Conservation (phyloP, 768 basidiomycete genomes). For the Tricholoma flavovirens region DNA sequence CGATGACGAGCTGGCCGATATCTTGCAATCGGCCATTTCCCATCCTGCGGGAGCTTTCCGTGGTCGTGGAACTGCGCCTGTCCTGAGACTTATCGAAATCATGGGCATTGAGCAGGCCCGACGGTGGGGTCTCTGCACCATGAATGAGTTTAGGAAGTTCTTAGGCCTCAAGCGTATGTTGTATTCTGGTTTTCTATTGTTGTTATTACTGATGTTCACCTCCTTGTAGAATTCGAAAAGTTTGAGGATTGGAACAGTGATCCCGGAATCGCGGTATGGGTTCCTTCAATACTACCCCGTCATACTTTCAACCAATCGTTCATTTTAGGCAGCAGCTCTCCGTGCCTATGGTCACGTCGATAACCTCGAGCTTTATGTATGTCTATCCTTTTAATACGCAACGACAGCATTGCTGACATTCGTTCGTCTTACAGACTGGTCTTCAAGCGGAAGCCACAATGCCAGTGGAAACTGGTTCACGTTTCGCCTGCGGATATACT, state of each 20-base stretch:
- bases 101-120: conserved; percentile 51
- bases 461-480: conserved; percentile 23
- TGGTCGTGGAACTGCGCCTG: conserved; percentile 41
- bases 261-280: conserved; percentile 35
- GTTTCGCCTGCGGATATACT: conserved; percentile 25
- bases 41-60: conserved; percentile 41
- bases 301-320: not conserved
- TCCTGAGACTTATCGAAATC: conserved; percentile 47
- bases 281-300: not conserved
- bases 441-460: conserved; percentile 29
- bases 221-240: conserved; percentile 29
- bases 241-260: conserved; percentile 56
- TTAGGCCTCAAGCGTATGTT: conserved; percentile 38
- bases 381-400: not conserved
- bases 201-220: not conserved
- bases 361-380: conserved; percentile 30
- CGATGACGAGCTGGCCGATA: conserved; percentile 44
- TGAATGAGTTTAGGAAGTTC: conserved; percentile 53
- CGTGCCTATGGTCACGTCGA: conserved; percentile 28
- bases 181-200: not conserved
- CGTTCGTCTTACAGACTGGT: conserved; percentile 15
- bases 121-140: conserved; percentile 49
- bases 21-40: conserved; percentile 42
- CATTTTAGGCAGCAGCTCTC: conserved; percentile 19
- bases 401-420: not conserved